Evolutionary conservation across 805 yeast genomes (phyloP).

Genomic region (Yarrowia deformans): DNA sequence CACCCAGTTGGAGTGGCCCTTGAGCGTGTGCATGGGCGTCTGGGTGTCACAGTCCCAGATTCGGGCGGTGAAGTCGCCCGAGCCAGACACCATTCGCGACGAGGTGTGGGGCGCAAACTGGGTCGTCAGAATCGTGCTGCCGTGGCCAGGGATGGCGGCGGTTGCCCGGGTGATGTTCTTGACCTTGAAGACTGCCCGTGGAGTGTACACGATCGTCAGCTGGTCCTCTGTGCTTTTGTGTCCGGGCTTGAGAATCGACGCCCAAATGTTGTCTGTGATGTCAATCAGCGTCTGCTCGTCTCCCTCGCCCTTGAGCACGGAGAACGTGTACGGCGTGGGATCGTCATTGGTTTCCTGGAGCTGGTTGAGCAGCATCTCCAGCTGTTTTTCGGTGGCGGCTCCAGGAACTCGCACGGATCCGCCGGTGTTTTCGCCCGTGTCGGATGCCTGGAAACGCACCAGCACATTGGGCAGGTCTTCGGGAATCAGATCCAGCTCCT

Average conservation of each 20-base stretch:
- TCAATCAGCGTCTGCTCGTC: constrained; percentile 61
- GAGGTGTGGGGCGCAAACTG: constrained; percentile 93
- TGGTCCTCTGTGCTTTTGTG: constrained; percentile 91
- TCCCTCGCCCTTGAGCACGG: constrained; percentile 57
- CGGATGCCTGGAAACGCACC: constrained; percentile 89
- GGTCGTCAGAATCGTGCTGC: constrained; percentile 88
- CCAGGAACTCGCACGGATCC: constrained; percentile 93
- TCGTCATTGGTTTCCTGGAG: constrained; percentile 64
- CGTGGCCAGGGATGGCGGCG: constrained; percentile 95
- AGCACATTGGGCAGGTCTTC: constrained; percentile 84
- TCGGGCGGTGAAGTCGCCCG: constrained; percentile 95
- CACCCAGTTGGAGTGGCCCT: constrained; percentile 94
- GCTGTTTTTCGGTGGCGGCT: constrained; percentile 78
- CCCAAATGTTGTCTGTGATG: constrained; percentile 76
- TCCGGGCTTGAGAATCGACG: constrained; percentile 85
- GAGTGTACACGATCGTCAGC: constrained; percentile 88
- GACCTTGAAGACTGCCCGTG: constrained; percentile 93
- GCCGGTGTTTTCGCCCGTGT: constrained; percentile 85
- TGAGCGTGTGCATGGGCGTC: constrained; percentile 80
- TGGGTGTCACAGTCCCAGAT: constrained; percentile 97
- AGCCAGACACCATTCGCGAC: constrained; percentile 88
- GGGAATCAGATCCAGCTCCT: constrained; percentile 77
- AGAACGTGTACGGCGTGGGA: constrained; percentile 88
- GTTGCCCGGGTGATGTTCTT: constrained; percentile 88
- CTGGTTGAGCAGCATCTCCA: constrained; percentile 86